phyloP scores from a whole-genome alignment of 2,329 filamentous ascomycete species.

The Phoma sp. region DNA sequence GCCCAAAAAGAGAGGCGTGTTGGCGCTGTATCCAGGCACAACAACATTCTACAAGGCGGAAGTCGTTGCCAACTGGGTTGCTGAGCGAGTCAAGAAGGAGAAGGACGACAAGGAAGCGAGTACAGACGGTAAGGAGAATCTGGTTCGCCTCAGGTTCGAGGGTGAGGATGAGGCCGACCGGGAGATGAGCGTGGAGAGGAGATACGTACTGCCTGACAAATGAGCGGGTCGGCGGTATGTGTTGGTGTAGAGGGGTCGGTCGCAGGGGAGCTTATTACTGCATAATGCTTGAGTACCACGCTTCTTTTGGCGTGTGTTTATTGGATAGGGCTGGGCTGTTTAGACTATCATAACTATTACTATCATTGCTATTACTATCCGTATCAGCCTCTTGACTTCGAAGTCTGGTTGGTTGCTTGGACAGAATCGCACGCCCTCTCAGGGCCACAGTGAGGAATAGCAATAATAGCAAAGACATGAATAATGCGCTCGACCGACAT shows the following conservation, averaged over 20 bases:
- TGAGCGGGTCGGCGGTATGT: conserved; percentile 2
- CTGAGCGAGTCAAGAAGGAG: conserved; percentile 42
- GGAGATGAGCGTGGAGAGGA: conserved; percentile 57
- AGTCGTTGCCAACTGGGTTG: conserved; percentile 52
- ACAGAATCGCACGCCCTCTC: no score
- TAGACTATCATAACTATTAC: background rate
- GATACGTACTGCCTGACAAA: conserved; percentile 55
- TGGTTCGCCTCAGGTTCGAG: conserved; percentile 56
- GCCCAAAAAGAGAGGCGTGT: conserved; percentile 51
- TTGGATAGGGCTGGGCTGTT: background rate
- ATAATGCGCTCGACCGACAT: no score
- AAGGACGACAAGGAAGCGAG: conserved; percentile 51
- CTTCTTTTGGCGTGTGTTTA: no score
- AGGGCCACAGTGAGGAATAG: no score
- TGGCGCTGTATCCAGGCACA: conserved; percentile 59
- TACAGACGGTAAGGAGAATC: conserved; percentile 46
- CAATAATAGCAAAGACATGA: no score
- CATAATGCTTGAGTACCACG: background rate
- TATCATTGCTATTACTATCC: background rate
- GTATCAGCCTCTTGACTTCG: background rate
- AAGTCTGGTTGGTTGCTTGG: no score
- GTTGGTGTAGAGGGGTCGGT: background rate
- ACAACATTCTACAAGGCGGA: conserved; percentile 63
- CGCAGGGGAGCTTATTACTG: background rate
- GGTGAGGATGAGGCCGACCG: conserved; percentile 55